Conservation (phyloP, 352 stramenopile species). For the Pythium folliculosum region DNA sequence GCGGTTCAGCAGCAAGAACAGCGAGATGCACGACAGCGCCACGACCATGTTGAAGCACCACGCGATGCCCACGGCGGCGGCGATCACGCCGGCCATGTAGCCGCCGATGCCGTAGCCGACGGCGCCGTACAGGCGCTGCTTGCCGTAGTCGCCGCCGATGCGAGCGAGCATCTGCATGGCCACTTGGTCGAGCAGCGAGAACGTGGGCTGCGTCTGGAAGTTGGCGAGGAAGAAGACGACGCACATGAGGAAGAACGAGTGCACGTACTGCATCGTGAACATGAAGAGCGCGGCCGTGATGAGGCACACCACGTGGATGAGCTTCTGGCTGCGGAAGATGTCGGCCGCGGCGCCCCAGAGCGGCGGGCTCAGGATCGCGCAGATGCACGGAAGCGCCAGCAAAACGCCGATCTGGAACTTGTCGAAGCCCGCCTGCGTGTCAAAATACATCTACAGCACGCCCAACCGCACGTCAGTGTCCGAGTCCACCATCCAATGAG, state of each 20-base stretch:
- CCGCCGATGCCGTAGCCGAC: constrained; percentile 67
- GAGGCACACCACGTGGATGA: constrained; percentile 64
- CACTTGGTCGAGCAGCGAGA: constrained; percentile 68
- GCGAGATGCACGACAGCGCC: constrained; percentile 50
- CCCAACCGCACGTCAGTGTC: not conserved
- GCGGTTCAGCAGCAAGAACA: constrained; percentile 53
- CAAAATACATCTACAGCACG: constrained; percentile 53
- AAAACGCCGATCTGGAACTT: constrained; percentile 83
- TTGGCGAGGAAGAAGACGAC: constrained; percentile 73
- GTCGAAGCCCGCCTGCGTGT: constrained; percentile 51
- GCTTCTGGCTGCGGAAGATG: constrained; percentile 62
- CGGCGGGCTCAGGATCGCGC: constrained; percentile 62
- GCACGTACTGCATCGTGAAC: constrained; percentile 68
- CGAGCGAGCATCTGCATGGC: constrained; percentile 61
- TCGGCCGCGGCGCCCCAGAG: constrained; percentile 70
- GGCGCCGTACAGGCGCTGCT: constrained; percentile 73
- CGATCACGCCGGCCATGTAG: constrained; percentile 65
- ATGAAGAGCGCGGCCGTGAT: constrained; percentile 63
- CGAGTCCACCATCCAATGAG: not conserved
- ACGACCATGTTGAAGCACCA: constrained; percentile 83
- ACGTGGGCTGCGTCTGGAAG: constrained; percentile 71
- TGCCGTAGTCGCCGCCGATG: constrained; percentile 73
- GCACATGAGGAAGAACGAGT: constrained; percentile 67
- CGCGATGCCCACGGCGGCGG: constrained; percentile 60
- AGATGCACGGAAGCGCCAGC: constrained; percentile 66